Evolutionary conservation across 345 rosid genomes (phyloP), one percentile per base, ranked within the genome.

Genomic region (Erodium maritimum): DNA sequence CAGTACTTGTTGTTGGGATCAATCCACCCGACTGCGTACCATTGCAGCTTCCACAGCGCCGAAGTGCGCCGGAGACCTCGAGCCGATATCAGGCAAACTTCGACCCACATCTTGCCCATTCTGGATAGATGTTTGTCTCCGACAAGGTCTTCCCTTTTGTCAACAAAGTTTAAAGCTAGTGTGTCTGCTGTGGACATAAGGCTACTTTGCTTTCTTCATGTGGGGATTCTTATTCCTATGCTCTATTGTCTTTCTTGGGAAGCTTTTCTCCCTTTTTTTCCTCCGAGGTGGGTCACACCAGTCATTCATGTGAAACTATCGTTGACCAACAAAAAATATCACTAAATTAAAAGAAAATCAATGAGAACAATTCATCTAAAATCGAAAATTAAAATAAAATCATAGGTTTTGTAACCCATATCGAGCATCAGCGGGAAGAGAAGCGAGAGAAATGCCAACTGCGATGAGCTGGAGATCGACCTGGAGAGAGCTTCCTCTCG

Each of bases 21-120:
- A 42, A 87, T 71, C 96, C 98, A 91, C 1, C 96, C 96, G 42
- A 85, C 94, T 3, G 95, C 95, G 61, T 73, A 86, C 95, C 96
- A 88, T n/a, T 91, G 99, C 42, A 79, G 81, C 75, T 86, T 91
- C 83, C 93, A 84, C 54, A 83, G 75, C 0, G 87, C 80, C 1
- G 86, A 77, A 5, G 90, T 70, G 10, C 75, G 79, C 19, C 73
- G 71, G 10, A 91, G 87, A 21, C 95, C 96, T 17, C 94, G 71
- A 19, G 89, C 96, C 60, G 95, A 88, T 14, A 88, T 75, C 58
- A 88, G 59, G 71, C 86, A 80, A 45, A 83, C 82, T 67, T 91
- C 95, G 13, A 91, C 65, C 52, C 74, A 71, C 45, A 78, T 79
- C 69, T 85, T 86, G 10, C 87, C 93, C 96, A 88, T 91, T 56